Base-by-base conservation (phyloP, 129 eudicot genomes). In the Smallanthus sonchifolius region DNA sequence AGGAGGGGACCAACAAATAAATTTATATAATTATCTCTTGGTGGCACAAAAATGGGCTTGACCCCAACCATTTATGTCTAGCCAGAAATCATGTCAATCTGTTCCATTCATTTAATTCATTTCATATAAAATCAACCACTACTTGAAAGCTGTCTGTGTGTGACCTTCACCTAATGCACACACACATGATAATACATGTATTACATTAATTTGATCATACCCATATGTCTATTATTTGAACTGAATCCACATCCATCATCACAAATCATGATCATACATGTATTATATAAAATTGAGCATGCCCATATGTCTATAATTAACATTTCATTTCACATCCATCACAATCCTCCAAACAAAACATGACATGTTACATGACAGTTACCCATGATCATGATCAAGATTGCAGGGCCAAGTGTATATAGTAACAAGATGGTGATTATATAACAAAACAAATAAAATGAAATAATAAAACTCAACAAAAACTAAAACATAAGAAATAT, bases 81-180 rank as follows among this genome's bases (percentile, higher is more conserved):
- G 65, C 83, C 83, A 79, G 78, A 72, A 51, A 65, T 65, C 69
- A 54, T 79, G 74, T 79, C 63, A 73, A 72, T 40, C 68, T 79
- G 78, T 72, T 78, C 68, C 77, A 68, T 20, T 65, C 78, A 65
- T 65, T 72, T 70, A 78, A 62, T 73, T 72, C 78, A 64, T 72
- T 72, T 40, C 65, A 38, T 62, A 65, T 44, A 71, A 39, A 63
- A 63, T 47, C 67, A 49, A 78, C 82, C 44, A 72, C 72, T 78
- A 70, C 28, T 48, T 78, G 82, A 78, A 15, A 79, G 67, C 83
- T 72, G 82, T 65, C 77, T 63, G 6, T 72, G 24, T 65, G 65
- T 52, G 83, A 79, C 83, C 78, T 72, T 79, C 83, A 65, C 81
- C 81, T 77, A 77, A 77, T 77, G 69, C 75, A 20, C 81, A 30